Evolutionary conservation across 257 asterid species (phyloP).

Genomic region (Solanum habrochaites): DNA sequence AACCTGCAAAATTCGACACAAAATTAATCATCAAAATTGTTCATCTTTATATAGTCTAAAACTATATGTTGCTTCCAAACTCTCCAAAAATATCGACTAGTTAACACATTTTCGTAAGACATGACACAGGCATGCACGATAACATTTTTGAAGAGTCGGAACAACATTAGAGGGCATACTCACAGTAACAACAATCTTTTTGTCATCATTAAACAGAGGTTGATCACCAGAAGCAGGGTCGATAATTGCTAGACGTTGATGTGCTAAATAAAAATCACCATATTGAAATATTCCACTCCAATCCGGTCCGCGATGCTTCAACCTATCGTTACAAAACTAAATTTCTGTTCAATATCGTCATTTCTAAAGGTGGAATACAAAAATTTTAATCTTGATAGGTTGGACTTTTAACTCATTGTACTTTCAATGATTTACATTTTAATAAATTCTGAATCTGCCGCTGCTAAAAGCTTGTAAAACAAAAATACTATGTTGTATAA

Average conservation of each 20-base stretch:
- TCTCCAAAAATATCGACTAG: not conserved
- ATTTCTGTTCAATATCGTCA: not conserved
- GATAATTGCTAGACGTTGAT: slow-evolving; percentile 82
- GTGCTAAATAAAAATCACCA: slow-evolving; percentile 68
- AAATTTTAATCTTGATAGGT: not conserved
- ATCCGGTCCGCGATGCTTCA: slow-evolving; percentile 99
- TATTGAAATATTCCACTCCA: slow-evolving; percentile 93
- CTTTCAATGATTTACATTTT: not conserved
- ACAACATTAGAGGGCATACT: not conserved
- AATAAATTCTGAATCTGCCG: not conserved
- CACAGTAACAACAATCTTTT: slow-evolving; percentile 73
- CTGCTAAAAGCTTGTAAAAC: not conserved
- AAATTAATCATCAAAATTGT: not conserved
- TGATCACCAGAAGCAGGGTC: slow-evolving; percentile 99
- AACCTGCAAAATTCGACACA: slow-evolving; percentile 33
- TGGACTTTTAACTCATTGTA: not conserved
- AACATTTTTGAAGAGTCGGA: not conserved
- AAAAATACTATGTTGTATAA: not conserved
- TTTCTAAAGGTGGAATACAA: not conserved
- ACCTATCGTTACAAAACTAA: slow-evolving; percentile 14
- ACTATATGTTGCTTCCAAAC: not conserved
- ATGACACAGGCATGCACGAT: not conserved
- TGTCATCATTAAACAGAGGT: slow-evolving; percentile 76
- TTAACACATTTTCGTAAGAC: not conserved
- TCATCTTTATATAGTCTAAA: not conserved